Percentiles rank a stretch among this genome's conserved stretches.
Evolutionary conservation across 2,329 filamentous ascomycete species (phyloP).

Genomic region (Colletotrichum sublineola): DNA sequence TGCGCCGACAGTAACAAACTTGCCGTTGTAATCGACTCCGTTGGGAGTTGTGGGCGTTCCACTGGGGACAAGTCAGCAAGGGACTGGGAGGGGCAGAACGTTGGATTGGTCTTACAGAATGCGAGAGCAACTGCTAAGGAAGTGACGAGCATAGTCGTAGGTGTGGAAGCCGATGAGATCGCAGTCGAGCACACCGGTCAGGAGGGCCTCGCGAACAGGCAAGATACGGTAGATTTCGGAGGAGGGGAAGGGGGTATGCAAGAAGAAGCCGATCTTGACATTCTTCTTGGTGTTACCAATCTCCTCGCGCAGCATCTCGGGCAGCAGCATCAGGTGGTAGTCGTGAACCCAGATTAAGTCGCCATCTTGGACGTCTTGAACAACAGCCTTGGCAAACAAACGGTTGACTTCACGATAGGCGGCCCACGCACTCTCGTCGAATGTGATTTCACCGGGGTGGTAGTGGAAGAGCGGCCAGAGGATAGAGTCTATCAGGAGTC

Average conservation of each 20-base stretch:
- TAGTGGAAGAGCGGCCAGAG: slow-evolving; percentile 99
- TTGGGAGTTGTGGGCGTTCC: slow-evolving; percentile 87
- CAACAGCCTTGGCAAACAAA: slow-evolving; percentile 89
- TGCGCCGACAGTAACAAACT: slow-evolving; percentile 90
- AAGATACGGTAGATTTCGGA: slow-evolving; percentile 97
- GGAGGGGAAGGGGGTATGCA: slow-evolving; percentile 97
- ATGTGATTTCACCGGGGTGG: slow-evolving; percentile 97
- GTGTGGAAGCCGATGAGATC: slow-evolving; percentile 98
- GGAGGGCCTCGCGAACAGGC: slow-evolving; percentile 89
- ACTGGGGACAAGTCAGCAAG: slow-evolving; percentile 48
- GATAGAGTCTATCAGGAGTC: slow-evolving; percentile 79
- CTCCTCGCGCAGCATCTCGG: slow-evolving; percentile 93
- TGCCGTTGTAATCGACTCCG: slow-evolving; percentile 90
- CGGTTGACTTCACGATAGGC: slow-evolving; percentile 95
- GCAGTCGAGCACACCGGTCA: slow-evolving; percentile 90
- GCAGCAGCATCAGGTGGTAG: slow-evolving; percentile 97
- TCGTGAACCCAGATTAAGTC: slow-evolving; percentile 99
- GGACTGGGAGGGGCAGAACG: neutral
- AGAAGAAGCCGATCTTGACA: slow-evolving; percentile 97
- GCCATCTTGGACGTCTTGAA: slow-evolving; percentile 89
- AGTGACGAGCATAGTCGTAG: slow-evolving; percentile 98
- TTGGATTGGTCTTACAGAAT: slow-evolving; percentile 73
- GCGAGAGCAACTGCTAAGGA: slow-evolving; percentile 95
- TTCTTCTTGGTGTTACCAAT: slow-evolving; percentile 86
- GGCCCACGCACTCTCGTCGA: slow-evolving; percentile 94